phyloP scores from a whole-genome alignment of 805 yeast species.

The Metschnikowia cerradonensis region DNA sequence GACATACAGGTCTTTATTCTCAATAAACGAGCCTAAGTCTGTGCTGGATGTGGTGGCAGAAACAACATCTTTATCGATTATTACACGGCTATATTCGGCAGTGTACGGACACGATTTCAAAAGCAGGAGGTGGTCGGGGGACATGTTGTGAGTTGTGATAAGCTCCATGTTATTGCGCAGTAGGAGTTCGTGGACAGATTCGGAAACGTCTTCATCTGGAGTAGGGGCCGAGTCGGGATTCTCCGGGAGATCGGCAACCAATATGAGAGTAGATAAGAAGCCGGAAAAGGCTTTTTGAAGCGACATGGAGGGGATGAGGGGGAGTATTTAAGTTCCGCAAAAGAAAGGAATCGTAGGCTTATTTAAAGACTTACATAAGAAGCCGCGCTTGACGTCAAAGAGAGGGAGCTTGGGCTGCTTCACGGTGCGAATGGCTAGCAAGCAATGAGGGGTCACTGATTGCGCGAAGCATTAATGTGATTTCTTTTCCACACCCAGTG shows the following conservation, averaged over 20 bases:
- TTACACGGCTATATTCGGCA: neutral
- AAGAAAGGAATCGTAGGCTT: neutral
- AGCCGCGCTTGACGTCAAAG: slow-evolving; percentile 4
- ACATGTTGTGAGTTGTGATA: neutral
- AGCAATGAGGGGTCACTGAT: slow-evolving; percentile 3
- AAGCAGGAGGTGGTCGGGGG: neutral
- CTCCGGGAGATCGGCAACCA: neutral
- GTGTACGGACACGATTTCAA: neutral
- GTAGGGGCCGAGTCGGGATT: neutral
- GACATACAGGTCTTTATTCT: neutral
- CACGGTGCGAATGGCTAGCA: neutral
- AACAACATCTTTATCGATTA: neutral
- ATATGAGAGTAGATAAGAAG: neutral
- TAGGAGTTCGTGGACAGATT: neutral
- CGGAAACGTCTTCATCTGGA: neutral
- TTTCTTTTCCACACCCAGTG: neutral
- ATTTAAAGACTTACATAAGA: neutral
- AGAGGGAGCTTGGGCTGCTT: neutral
- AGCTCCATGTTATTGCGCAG: neutral
- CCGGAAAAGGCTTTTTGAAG: neutral
- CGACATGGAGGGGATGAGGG: neutral
- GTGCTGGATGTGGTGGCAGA: neutral
- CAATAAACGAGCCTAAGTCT: neutral
- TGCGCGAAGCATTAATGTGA: neutral
- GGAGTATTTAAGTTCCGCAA: neutral